Evolutionary conservation across 495 filamentous ascomycete genomes (phyloP), one percentile per base, ranked within the genome.

Genomic region (Aspergillus heteromorphus): DNA sequence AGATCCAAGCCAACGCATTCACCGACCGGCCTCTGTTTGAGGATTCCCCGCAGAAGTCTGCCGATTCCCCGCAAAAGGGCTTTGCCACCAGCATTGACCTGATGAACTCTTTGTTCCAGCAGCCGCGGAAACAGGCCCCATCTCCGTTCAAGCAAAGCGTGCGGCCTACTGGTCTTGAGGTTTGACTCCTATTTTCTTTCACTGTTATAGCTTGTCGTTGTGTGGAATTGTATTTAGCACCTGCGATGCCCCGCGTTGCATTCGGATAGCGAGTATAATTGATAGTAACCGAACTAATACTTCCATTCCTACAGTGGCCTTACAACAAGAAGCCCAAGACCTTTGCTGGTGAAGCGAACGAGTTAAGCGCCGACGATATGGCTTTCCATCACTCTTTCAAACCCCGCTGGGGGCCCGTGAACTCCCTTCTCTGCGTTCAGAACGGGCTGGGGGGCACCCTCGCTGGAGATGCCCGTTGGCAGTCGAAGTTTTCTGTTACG

Each of bases 81-180:
- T 90, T 95, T 64, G 73, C 81, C 5, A 92, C 83, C 18, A 88
- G 83, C 60, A 92, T 95, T 65, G 91, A 95, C 72, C 64, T 96
- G 68, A 95, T 95, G 91, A 87, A 95, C 61, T 95, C 89, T 42
- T 65, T 96, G 45, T 95, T 92, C 67, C 81, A 85, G 59, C 62
- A 70, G 48, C 66, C 69, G 16, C 62, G 64, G 51, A 72, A 69
- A 63, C 56, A 56, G 63, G 70, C 64, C 18, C 54, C 61, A 25
- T 71, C 67, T 61, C 68, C 66, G 21, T 25, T 65, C 48, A 76
- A 72, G 54, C 66, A 73, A 51, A 66, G 65, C 47, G 65, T 61
- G 69, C 78, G 74, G 58, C 76, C 76, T 65, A 82, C 80, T 68
- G 83, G 82, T 70, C 80, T 87, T 66, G 78, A 89, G 87, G 83